phyloP scores from a whole-genome alignment of 2,329 filamentous ascomycete species.

The Fusarium sp. region DNA sequence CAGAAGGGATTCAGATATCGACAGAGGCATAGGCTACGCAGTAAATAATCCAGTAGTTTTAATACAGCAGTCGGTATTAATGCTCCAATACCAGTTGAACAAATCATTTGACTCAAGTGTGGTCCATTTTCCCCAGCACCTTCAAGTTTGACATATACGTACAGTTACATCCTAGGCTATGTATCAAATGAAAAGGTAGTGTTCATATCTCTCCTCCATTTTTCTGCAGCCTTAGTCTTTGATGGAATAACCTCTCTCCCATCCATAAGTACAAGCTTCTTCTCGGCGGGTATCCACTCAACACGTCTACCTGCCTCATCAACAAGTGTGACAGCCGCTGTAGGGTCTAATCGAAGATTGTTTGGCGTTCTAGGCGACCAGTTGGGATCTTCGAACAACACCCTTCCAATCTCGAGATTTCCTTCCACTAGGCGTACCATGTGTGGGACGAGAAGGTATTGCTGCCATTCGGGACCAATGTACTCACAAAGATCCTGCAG shows the following conservation, averaged over 20 bases:
- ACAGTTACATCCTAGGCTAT: neutral
- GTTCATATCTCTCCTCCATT: conserved; percentile 14
- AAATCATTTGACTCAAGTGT: neutral
- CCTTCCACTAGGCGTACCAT: conserved; percentile 53
- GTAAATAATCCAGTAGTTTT: too few relatives aligned
- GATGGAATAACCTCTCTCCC: conserved; percentile 8
- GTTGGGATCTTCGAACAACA: conserved; percentile 59
- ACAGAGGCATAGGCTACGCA: conserved; percentile 53
- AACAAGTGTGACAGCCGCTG: conserved; percentile 33
- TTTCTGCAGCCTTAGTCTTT: conserved; percentile 12
- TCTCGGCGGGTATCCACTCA: conserved; percentile 37
- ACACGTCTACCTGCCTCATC: conserved; percentile 44
- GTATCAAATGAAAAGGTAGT: neutral
- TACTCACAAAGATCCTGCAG: conserved; percentile 58
- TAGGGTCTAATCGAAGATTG: conserved; percentile 31
- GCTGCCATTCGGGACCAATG: conserved; percentile 57
- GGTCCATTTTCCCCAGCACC: neutral
- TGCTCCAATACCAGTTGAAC: too few relatives aligned
- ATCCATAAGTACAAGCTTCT: conserved; percentile 41
- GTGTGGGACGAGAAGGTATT: conserved; percentile 57
- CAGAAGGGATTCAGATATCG: conserved; percentile 66
- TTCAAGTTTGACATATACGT: neutral
- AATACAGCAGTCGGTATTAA: too few relatives aligned
- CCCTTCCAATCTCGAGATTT: conserved; percentile 53
- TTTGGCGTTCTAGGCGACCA: conserved; percentile 52